Base-by-base conservation (phyloP, 768 basidiomycete species). In the Naganishia kalamii region DNA sequence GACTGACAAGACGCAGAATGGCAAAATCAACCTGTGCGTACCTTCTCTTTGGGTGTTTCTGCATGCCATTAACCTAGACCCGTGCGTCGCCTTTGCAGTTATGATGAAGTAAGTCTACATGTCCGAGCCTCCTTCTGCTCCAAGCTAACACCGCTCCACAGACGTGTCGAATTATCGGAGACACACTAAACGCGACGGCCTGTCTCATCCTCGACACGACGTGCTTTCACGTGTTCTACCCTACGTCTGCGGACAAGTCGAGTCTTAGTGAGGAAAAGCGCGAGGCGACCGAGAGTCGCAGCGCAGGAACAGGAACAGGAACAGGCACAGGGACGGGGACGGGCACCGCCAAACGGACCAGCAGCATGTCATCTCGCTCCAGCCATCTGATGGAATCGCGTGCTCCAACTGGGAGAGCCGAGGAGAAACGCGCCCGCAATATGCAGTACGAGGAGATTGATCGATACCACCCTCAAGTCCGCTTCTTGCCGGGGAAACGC, bases 161-260 rank as follows among this genome's bases (percentile, higher is more conserved):
- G 62, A 74, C 76, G 1, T 75, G 74, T 64, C 43, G 67, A 13
- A 72, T 74, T 40, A 73, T 77, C 7, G 63, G 76, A 5, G 27
- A 62, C 8, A 74, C 74, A 0, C 63, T 77, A 0, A 68, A 70
- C 46, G 73, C 76, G 0, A 70, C 73, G 46, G 74, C 76, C 10
- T 74, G 75, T 8, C 69, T 72, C 8, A 70, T 75, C 19, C 70
- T 77, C 30, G 76, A 77, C 57, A 61, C 75, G 1, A 67, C 71
- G 5, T 72, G 73, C 51, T 77, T 75, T 52, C 76, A 77, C 57
- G 62, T 77, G 5, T 77, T 77, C 52, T 77, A 73, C 46, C 76
- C 76, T 4, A 64, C 52, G 12, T 29, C 41, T 2, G 50, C 63
- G 33, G 37, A 48, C n/a, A 41, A 57, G 33, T n/a, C 29, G 25